phyloP scores from a whole-genome alignment of 257 asterid species.

The Striga asiatica region DNA sequence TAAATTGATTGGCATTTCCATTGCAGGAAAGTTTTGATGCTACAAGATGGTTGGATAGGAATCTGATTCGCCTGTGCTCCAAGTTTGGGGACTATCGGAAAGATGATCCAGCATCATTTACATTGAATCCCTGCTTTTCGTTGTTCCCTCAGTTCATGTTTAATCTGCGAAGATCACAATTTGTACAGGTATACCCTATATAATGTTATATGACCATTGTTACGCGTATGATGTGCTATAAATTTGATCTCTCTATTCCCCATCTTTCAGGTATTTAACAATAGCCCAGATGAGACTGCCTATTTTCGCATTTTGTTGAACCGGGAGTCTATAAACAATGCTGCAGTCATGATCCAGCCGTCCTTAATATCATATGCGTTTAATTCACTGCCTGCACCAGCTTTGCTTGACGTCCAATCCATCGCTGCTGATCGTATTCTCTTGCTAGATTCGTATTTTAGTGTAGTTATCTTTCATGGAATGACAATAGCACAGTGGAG shows the following conservation, averaged over 20 bases:
- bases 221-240: slow-evolving; percentile 1
- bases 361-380: slow-evolving; percentile 78
- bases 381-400: slow-evolving; percentile 81
- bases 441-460: slow-evolving; percentile 82
- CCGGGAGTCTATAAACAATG: slow-evolving; percentile 83
- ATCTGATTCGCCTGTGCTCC: slow-evolving; percentile 83
- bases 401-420: slow-evolving; percentile 82
- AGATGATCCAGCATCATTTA: slow-evolving; percentile 88
- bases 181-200: slow-evolving; percentile 60
- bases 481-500: slow-evolving; percentile 99
- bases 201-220: background rate
- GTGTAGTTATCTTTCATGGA: slow-evolving; percentile 93
- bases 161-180: slow-evolving; percentile 92
- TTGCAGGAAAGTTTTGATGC: slow-evolving; percentile 93
- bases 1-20: slow-evolving; percentile 3
- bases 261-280: slow-evolving; percentile 68
- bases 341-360: slow-evolving; percentile 97
- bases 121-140: slow-evolving; percentile 68
- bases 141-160: slow-evolving; percentile 96
- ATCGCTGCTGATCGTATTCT: slow-evolving; percentile 89
- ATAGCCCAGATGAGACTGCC: slow-evolving; percentile 98
- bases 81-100: slow-evolving; percentile 96
- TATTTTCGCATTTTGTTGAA: slow-evolving; percentile 90
- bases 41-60: slow-evolving; percentile 94
- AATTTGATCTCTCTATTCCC: background rate